These are phyloP conservation scores for Cladosporium sphaerospermum DNA, from an alignment of 2,329 filamentous ascomycete genomes.

Conservation along the genomic window DNA sequence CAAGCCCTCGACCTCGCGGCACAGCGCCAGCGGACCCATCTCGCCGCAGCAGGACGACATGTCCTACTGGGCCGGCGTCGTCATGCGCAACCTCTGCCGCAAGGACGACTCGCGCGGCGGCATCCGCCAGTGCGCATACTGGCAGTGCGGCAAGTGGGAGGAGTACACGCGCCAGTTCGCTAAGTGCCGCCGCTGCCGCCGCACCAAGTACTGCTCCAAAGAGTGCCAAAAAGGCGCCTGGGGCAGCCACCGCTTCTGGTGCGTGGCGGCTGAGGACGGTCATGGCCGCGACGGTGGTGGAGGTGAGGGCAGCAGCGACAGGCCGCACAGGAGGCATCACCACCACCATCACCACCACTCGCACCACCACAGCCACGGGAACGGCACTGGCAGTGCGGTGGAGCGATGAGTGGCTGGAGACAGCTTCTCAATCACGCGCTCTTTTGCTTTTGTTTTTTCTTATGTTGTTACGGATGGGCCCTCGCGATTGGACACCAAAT, in stretches of 20 bases:
- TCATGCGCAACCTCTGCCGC: constrained; percentile 96
- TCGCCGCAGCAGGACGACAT: constrained; percentile 52
- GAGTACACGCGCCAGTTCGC: constrained; percentile 94
- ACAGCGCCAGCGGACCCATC: constrained; percentile 36
- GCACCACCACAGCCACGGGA: constrained; percentile 16
- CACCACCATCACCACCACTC: constrained; percentile 16
- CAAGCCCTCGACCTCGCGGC: constrained; percentile 54
- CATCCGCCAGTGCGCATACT: constrained; percentile 95
- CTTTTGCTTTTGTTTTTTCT: background rate
- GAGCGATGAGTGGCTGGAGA: background rate
- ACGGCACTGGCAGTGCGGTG: background rate
- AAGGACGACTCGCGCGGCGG: constrained; percentile 94
- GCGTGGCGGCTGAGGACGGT: constrained; percentile 60
- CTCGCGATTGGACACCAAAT: no score
- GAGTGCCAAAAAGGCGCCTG: constrained; percentile 99
- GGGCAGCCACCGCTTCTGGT: constrained; percentile 98
- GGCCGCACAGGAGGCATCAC: constrained; percentile 17
- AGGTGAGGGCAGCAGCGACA: constrained; percentile 17
- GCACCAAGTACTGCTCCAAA: constrained; percentile 94
- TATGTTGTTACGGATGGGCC: background rate
- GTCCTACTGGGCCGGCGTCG: constrained; percentile 99
- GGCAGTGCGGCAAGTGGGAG: constrained; percentile 97
- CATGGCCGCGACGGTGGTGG: constrained; percentile 15
- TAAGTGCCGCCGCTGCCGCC: constrained; percentile 90
- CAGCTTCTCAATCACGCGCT: background rate